These are phyloP conservation scores for Ormosia semicastrata DNA, from an alignment of 306 rosid species.

Conservation along the genomic window DNA sequence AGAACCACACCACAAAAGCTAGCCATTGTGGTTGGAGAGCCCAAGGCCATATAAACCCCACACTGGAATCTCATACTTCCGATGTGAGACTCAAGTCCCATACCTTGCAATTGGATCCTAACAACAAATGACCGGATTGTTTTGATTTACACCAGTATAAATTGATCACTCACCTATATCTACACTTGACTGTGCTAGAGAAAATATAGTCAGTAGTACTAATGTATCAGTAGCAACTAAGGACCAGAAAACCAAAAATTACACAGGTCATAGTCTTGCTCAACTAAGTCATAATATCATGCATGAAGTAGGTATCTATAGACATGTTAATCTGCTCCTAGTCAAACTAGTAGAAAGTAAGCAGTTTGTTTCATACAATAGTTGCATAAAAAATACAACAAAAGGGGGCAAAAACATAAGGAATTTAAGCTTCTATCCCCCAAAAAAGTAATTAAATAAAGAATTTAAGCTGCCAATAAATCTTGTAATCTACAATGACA, in stretches of 20 bases:
- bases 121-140: no score
- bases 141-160: no score
- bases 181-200: background rate
- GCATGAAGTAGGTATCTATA: background rate
- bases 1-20: no score
- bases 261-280: background rate
- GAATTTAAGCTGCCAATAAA: conserved; percentile 5
- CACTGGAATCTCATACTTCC: no score
- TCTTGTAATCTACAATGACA: background rate
- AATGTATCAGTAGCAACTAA: conserved; percentile 17
- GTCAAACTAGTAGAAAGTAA: conserved; percentile 13
- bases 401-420: background rate
- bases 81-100: no score
- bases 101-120: no score
- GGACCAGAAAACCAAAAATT: conserved; percentile 9
- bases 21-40: no score
- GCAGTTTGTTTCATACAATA: background rate
- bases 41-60: no score
- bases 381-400: background rate
- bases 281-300: background rate
- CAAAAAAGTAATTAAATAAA: background rate
- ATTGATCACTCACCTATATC: no score
- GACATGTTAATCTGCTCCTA: background rate
- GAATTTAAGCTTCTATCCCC: background rate
- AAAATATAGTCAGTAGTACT: background rate